Evolutionary conservation across 108 stramenopile species (phyloP).

Genomic region (Nannochloropsis granulata): DNA sequence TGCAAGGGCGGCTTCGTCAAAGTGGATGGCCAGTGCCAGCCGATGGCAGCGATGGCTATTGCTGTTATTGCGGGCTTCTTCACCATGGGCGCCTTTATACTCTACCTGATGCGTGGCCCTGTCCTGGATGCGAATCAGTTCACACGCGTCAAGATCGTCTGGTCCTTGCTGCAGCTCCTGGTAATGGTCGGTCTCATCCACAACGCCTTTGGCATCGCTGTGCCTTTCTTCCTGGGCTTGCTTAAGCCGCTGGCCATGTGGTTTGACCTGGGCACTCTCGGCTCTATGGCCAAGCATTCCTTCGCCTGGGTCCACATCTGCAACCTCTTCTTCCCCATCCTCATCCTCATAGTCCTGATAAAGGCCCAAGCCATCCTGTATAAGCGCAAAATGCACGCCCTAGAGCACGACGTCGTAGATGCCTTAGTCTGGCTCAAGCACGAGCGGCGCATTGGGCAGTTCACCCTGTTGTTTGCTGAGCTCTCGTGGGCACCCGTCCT

Average conservation of each 20-base stretch:
- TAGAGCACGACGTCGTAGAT: neutral
- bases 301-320: neutral
- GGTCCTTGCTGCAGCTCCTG: neutral
- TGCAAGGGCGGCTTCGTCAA: neutral
- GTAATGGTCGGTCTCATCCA: neutral
- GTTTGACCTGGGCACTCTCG: neutral
- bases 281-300: neutral
- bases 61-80: neutral
- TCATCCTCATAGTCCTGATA: neutral
- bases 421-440: neutral
- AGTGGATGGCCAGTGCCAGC: neutral
- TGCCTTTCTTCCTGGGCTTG: neutral
- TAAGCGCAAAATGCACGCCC: neutral
- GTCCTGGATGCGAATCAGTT: neutral
- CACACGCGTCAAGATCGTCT: neutral
- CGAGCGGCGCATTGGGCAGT: neutral
- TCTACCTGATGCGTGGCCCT: neutral
- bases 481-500: neutral
- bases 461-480: neutral
- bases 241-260: neutral
- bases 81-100: neutral
- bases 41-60: neutral
- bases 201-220: neutral
- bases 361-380: neutral
- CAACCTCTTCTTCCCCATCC: neutral